phyloP scores from a whole-genome alignment of 2,329 filamentous ascomycete genomes.

The Colletotrichum shisoi region DNA sequence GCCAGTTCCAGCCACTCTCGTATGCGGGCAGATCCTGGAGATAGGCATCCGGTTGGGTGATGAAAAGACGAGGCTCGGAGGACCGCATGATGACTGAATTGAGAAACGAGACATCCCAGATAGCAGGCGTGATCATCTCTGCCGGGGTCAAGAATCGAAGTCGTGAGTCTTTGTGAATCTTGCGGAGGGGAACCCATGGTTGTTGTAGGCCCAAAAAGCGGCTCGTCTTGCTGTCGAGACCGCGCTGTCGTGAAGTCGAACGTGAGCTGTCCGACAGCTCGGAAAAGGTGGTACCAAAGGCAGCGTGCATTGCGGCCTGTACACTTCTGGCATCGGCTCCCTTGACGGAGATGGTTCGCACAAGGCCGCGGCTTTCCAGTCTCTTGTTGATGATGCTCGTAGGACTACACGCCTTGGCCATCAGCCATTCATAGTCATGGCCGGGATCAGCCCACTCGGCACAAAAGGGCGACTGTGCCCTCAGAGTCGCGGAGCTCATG shows the following conservation, averaged over 20 bases:
- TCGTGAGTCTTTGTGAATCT: constrained; percentile 75
- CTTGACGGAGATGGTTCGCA: constrained; percentile 69
- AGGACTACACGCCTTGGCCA: constrained; percentile 72
- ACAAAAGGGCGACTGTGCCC: constrained; percentile 58
- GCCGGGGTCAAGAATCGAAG: constrained; percentile 73
- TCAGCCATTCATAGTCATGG: constrained; percentile 66
- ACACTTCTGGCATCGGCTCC: constrained; percentile 73
- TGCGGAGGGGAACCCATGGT: constrained; percentile 77
- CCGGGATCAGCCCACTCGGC: constrained; percentile 58
- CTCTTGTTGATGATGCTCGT: constrained; percentile 71
- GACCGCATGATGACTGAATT: constrained; percentile 77
- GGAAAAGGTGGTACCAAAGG: constrained; percentile 67
- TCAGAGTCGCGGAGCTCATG: constrained; percentile 54
- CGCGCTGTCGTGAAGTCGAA: constrained; percentile 33
- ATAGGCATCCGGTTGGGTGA: constrained; percentile 79
- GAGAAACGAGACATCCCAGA: constrained; percentile 77
- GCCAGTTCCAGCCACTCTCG: constrained; percentile 73
- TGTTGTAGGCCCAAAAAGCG: constrained; percentile 70
- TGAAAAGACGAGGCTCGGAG: constrained; percentile 72
- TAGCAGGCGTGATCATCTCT: constrained; percentile 75
- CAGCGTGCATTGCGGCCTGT: constrained; percentile 66
- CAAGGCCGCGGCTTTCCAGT: constrained; percentile 76
- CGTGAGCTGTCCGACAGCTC: constrained; percentile 46
- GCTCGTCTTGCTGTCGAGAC: constrained; percentile 48
- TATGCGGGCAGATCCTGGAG: constrained; percentile 67